Evolutionary conservation across 2,329 filamentous ascomycete genomes (phyloP).

Genomic region (Ascosphaera aggregata): DNA sequence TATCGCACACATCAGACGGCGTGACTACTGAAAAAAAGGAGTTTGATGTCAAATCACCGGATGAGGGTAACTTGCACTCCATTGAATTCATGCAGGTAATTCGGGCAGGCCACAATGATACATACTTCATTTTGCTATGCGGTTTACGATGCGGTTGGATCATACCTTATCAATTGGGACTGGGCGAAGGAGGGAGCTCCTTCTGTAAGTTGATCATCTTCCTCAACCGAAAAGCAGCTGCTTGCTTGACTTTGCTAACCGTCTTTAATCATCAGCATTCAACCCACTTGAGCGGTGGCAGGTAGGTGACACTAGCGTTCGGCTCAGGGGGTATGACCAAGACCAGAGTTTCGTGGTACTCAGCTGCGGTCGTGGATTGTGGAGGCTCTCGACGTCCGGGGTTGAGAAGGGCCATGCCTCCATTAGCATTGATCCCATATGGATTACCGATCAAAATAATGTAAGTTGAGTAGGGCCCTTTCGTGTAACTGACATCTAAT

Average conservation of each 20-base stretch:
- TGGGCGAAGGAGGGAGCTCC: not conserved
- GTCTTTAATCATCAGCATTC: too few relatives aligned
- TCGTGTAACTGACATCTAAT: not conserved
- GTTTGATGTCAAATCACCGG: conserved; percentile 5
- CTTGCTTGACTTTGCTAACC: too few relatives aligned
- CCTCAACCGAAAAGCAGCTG: too few relatives aligned
- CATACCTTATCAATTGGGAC: conserved; percentile 13
- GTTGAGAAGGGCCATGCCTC: conserved; percentile 7
- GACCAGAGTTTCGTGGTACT: conserved; percentile 12
- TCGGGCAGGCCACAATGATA: conserved; percentile 3
- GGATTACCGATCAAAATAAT: conserved; percentile 20
- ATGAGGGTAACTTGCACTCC: conserved; percentile 12
- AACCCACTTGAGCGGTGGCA: too few relatives aligned
- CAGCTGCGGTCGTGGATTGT: conserved; percentile 16
- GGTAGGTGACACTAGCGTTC: conserved; percentile 16
- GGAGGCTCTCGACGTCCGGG: conserved; percentile 12
- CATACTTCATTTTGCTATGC: not conserved
- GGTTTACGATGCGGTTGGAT: conserved; percentile 23
- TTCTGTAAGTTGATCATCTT: too few relatives aligned
- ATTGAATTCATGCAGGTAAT: conserved; percentile 15
- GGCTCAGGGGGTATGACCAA: conserved; percentile 10
- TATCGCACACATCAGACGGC: conserved; percentile 9
- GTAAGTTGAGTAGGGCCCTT: conserved; percentile 10
- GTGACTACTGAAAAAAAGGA: not conserved
- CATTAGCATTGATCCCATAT: conserved; percentile 14